Conservation (phyloP, 1,284 basidiomycete genomes). For the Phellinidium pouzarii region DNA sequence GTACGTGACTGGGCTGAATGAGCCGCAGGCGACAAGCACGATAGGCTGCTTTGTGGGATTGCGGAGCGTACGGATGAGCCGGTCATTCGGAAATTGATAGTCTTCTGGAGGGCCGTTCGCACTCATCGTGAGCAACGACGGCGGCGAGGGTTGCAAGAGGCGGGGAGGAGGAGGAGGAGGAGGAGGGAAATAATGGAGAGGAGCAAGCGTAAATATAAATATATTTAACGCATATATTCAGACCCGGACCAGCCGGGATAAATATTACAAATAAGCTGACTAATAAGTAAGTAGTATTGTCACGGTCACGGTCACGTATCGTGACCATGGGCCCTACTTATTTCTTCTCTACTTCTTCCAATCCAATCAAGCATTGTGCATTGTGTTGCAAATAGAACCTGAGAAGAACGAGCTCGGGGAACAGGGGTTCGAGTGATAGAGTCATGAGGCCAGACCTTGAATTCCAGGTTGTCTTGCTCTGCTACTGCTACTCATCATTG, state of each 20-base stretch:
- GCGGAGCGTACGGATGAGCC: conserved; percentile 33
- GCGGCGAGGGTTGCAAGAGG: neutral
- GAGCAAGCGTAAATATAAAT: neutral
- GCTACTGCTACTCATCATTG: too few species aligned
- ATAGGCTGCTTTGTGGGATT: conserved; percentile 63
- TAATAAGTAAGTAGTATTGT: too few species aligned
- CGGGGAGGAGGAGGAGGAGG: neutral
- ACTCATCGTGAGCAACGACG: conserved; percentile 9
- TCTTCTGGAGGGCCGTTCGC: conserved; percentile 6
- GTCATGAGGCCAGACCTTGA: too few species aligned
- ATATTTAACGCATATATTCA: neutral
- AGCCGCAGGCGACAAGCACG: conserved; percentile 75
- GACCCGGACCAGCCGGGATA: neutral
- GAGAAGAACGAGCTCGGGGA: too few species aligned
- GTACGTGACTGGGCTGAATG: conserved; percentile 78
- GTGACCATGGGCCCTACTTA: too few species aligned
- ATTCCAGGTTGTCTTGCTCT: too few species aligned
- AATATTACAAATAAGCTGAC: neutral
- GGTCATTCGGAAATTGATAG: conserved; percentile 16
- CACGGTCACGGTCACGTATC: too few species aligned
- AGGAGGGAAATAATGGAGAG: neutral
- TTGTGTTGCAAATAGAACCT: too few species aligned
- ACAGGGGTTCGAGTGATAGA: too few species aligned
- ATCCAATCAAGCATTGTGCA: too few species aligned
- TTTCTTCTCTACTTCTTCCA: too few species aligned